These are phyloP conservation scores for Periconia sp. DNA, from an alignment of 2,329 filamentous ascomycete genomes.

Conservation along the genomic window DNA sequence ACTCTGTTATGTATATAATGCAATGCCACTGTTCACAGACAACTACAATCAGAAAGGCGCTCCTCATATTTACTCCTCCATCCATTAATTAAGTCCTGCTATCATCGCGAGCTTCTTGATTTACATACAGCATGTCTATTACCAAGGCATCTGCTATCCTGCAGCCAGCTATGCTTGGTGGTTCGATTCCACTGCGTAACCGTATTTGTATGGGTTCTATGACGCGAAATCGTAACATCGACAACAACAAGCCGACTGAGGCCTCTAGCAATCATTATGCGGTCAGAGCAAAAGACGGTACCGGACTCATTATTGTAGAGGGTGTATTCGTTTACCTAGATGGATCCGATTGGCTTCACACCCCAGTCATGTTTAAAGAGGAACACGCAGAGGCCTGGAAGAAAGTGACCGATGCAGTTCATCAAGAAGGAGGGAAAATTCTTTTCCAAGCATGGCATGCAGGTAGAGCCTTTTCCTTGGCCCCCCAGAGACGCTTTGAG, in stretches of 20 bases:
- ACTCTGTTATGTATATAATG: background rate
- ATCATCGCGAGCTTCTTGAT: too few species aligned
- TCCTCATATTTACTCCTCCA: too few species aligned
- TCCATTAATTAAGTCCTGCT: too few species aligned
- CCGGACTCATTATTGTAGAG: conserved; percentile 28
- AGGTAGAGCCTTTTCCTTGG: too few species aligned
- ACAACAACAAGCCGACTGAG: conserved; percentile 21
- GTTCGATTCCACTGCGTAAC: conserved; percentile 8
- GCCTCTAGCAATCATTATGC: conserved; percentile 23
- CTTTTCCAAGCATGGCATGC: conserved; percentile 32
- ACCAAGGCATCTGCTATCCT: background rate
- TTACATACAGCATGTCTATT: background rate
- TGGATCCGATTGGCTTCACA: conserved; percentile 25
- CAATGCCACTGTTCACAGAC: background rate
- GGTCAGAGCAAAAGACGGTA: conserved; percentile 23
- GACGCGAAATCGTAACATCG: conserved; percentile 31
- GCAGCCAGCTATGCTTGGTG: background rate
- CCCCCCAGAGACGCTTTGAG: background rate
- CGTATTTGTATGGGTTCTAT: conserved; percentile 32
- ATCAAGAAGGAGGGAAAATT: conserved; percentile 24
- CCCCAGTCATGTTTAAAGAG: conserved; percentile 23
- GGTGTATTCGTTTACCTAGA: conserved; percentile 23
- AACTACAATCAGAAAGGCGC: too few species aligned
- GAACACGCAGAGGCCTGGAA: conserved; percentile 25
- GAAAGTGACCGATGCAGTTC: conserved; percentile 25